Percentiles rank a stretch among this genome's conserved stretches.
phyloP scores from a whole-genome alignment of 768 basidiomycete genomes.

The Chalciporus piperatus region DNA sequence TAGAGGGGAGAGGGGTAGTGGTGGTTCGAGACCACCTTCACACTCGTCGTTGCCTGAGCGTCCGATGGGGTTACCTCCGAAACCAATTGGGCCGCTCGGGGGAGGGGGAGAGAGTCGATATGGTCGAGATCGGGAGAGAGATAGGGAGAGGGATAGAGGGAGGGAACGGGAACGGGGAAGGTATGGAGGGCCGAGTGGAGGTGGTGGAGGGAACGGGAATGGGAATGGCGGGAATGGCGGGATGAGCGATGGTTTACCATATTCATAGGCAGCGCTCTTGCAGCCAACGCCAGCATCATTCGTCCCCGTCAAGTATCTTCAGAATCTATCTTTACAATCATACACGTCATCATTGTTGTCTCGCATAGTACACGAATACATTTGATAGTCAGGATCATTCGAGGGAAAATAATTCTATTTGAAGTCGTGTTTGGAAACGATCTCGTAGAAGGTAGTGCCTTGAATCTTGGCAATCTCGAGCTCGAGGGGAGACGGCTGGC shows the following conservation, averaged over 20 bases:
- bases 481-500: too few relatives aligned
- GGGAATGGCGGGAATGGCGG: constrained; percentile 7
- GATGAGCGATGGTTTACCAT: constrained; percentile 26
- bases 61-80: constrained; percentile 20
- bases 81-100: constrained; percentile 15
- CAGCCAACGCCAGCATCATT: neutral
- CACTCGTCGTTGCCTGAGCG: constrained; percentile 22
- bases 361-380: constrained; percentile 20
- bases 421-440: too few relatives aligned
- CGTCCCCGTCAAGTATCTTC: neutral
- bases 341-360: constrained; percentile 7
- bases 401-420: too few relatives aligned
- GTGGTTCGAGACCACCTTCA: constrained; percentile 1
- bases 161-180: constrained; percentile 21
- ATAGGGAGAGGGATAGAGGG: constrained; percentile 9
- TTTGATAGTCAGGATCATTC: constrained; percentile 17
- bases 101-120: constrained; percentile 9
- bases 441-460: too few relatives aligned
- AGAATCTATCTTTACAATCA: constrained; percentile 6
- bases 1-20: constrained; percentile 13
- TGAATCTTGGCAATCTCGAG: too few relatives aligned
- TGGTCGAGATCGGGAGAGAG: constrained; percentile 18
- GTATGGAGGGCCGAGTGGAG: constrained; percentile 9
- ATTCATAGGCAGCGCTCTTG: too few relatives aligned
- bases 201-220: constrained; percentile 4